Base-by-base conservation (phyloP, 495 filamentous ascomycete species). In the Penicillium atrosanguineum region DNA sequence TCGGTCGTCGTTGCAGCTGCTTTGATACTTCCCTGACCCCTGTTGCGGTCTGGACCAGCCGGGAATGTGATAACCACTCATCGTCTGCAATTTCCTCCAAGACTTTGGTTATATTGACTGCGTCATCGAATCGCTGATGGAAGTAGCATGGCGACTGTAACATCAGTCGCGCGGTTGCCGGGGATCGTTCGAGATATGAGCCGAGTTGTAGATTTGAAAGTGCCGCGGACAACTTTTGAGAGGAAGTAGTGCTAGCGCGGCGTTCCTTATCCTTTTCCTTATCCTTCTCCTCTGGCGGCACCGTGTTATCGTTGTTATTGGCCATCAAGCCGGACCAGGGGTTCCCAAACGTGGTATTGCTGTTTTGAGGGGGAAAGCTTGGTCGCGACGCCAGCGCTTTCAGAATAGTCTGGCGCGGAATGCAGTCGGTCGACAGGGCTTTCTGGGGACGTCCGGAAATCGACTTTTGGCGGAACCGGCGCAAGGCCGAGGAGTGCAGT, bases 91-190 rank as follows among this genome's bases (percentile, higher is more conserved):
- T 95, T 73, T 98, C 94, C 68, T 97, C 94, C 1, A 98, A 79
- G 3, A 98, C 91, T 66, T 87, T 95, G 50, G 95, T 89, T 40
- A 97, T 87, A 69, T 98, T 91, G 56, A 98, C 89, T 7, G 91
- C 91, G 66, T 95, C 90, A 52, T 96, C 94, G 65, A 98, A 97
- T 38, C 91, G 82, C 70, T 92, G 87, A 70, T 98, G 94, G 79
- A 96, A 97, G 72, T 93, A 97, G 71, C 95, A 97, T 0, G 94
- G 94, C 36, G 90, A 95, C 63, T 93, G 87, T 21, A 97, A 73
- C 19, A 82, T 64, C 55, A 89, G 81, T 29, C 78, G 76, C 26
- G 86, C 81, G 2, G 86, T 83, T 25, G 81, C 78, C 8, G 85
- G 82, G 0, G 83, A 80, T 52, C 73, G 75, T 29, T 76, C 73